Evolutionary conservation across 2,329 filamentous ascomycete species (phyloP).

Genomic region (Verruconis gallopava): DNA sequence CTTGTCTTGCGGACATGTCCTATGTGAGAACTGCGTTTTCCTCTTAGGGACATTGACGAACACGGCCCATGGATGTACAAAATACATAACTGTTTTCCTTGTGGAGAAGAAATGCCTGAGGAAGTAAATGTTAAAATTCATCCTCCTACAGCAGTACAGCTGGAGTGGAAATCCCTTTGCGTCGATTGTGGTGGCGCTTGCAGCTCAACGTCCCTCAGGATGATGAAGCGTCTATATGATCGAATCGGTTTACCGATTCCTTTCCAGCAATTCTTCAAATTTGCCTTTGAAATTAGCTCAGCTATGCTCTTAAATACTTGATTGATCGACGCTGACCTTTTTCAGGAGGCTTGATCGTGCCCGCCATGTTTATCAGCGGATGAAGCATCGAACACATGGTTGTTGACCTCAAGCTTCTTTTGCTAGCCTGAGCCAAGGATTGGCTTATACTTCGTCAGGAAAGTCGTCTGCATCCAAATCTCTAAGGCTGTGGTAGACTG

Average conservation of each 20-base stretch:
- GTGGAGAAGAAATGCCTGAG: conserved; percentile 10
- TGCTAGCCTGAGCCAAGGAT: conserved; percentile 3
- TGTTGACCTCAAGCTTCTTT: conserved; percentile 4
- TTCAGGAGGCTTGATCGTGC: conserved; percentile 12
- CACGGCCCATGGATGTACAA: conserved; percentile 13
- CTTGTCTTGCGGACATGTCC: conserved; percentile 11
- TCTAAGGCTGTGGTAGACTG: conserved; percentile 1
- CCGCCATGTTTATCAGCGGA: conserved; percentile 13
- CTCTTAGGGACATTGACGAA: conserved; percentile 11
- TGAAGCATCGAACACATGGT: conserved; percentile 9
- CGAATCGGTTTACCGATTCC: conserved; percentile 11
- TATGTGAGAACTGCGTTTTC: conserved; percentile 14
- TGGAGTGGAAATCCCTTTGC: conserved; percentile 12
- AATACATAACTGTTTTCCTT: conserved; percentile 12
- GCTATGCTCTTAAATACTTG: conserved; percentile 9
- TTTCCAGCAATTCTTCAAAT: conserved; percentile 11
- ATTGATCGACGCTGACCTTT: conserved; percentile 7
- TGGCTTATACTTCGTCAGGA: conserved; percentile 3
- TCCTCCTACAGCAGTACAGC: conserved; percentile 11
- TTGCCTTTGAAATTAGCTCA: conserved; percentile 12
- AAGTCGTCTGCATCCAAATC: conserved; percentile 4
- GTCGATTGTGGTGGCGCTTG: conserved; percentile 11
- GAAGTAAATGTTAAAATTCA: conserved; percentile 11
- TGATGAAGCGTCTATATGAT: conserved; percentile 13
- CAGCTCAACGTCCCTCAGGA: conserved; percentile 10